Conservation (phyloP, 257 asterid genomes). For the Hygrophila difformis region DNA sequence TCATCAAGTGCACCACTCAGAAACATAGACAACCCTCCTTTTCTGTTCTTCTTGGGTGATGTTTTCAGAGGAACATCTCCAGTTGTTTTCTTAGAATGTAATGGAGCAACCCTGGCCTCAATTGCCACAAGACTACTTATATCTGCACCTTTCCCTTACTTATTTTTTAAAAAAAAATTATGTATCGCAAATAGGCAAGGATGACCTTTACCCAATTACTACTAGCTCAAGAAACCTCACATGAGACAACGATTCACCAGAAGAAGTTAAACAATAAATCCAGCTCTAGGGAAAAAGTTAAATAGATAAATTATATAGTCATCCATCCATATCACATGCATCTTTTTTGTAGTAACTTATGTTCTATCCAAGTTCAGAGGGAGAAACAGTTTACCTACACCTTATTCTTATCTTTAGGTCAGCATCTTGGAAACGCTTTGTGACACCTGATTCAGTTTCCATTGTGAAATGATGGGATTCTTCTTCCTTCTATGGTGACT, state of each 20-base stretch:
- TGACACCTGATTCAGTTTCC: constrained; percentile 26
- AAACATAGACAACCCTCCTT: constrained; percentile 95
- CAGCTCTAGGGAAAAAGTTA: not conserved
- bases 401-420: constrained; percentile 36
- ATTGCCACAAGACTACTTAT: constrained; percentile 17
- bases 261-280: not conserved
- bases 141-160: constrained; percentile 41
- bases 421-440: constrained; percentile 29
- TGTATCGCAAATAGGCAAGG: not conserved
- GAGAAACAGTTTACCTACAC: constrained; percentile 22
- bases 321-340: not conserved
- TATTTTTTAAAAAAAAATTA: not conserved
- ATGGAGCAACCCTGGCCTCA: constrained; percentile 24
- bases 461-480: constrained; percentile 25
- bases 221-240: not conserved
- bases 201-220: not conserved
- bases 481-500: constrained; percentile 36
- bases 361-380: constrained; percentile 1
- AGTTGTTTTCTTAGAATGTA: constrained; percentile 24
- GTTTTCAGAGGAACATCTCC: constrained; percentile 24
- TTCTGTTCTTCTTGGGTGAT: constrained; percentile 67
- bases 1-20: constrained; percentile 93
- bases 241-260: no score
- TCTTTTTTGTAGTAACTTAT: not conserved
- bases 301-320: constrained; percentile 1